Evolutionary conservation across 306 rosid genomes (phyloP), one percentile per base, ranked within the genome.

Genomic region (Acacia crassicarpa): DNA sequence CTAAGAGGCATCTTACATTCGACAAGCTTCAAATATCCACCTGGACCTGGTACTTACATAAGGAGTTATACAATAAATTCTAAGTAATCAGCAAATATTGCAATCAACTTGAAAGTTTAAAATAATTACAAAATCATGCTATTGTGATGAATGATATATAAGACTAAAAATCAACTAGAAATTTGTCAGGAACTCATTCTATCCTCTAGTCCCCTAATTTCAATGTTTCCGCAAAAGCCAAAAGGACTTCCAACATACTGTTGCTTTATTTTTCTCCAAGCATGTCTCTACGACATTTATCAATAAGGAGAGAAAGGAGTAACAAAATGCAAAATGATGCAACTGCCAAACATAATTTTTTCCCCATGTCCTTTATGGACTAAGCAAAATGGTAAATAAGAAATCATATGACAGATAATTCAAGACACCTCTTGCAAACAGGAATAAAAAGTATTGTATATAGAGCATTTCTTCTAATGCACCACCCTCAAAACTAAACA

Each of bases 11-110:
- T 25, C 46, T 56, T 45, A 44, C 54, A 70, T 79, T 82, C 32
- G 6, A 75, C 27, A 75, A 69, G 67, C 53, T 73, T 71, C 66
- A 66, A 30, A 56, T 56, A 56, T 56, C 63, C 63, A 56, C 63
- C 27, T n/a, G 63, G 8, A 51, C 58, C 22, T 51, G 7, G 27
- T 56, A 56, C 14, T 56, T n/a, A 59, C 4, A 59, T 59, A 4
- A 59, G 66, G 63, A 22, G 62, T 54, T 54, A 20, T 20, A 58
- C 23, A 25, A 25, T 59, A 61, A 61, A 61, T 25, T 25, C 38
- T 61, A 61, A 85, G 41, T 51, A 38, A 25, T 19, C 19, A 72
- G 67, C 13, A 71, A 32, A 70, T 61, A 32, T 19, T 20, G 66
- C 68, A 73, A 69, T 43, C 67, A 22, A 27, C 49, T 41, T 5